Base-by-base conservation (phyloP, 495 filamentous ascomycete genomes). In the Aspergillus olivimuriae region DNA sequence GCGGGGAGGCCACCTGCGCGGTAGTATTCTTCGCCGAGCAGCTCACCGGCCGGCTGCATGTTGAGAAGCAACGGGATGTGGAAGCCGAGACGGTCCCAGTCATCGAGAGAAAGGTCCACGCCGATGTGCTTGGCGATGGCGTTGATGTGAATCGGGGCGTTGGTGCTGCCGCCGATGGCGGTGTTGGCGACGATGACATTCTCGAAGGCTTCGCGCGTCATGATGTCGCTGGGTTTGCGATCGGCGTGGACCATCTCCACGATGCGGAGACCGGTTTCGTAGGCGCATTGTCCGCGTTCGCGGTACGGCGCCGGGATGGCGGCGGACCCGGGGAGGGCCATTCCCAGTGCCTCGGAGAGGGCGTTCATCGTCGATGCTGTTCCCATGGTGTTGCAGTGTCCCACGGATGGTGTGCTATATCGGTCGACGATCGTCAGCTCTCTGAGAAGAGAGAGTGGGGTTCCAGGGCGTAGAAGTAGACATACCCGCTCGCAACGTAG, bases 341-440 rank as follows among this genome's bases (percentile, higher is more conserved):
- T 78, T 14, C 75, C 75, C 0, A 78, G 60, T 2, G 75, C 72
- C 52, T 77, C 75, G 33, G 72, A 71, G 0, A 77, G 61, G 2
- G 74, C 73, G 46, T 77, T 76, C 74, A 78, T 78, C 0, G 75
- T 78, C 4, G 73, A 77, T 12, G 75, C 75, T 15, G 74, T 78
- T 36, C 74, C 74, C 74, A 78, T 77, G 8, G 73, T 77, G 43
- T 77, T 77, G 49, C 75, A 78, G 39, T 76, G 72, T 20, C 75
- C 75, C 14, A 61, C 73, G 7, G 72, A 75, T 4, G 73, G 73
- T 8, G 71, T 67, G 23, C 69, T 72, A 15, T 33, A 39, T 12
- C 31, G 4, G 22, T 56, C 34, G 60, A 52, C 42, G 38, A 30
- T 5, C 2, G 34, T 12, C 4, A 12, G 11, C 22, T 34, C 12